Evolutionary conservation across 2,329 filamentous ascomycete species (phyloP).

Genomic region (Epichloe gansuensis): DNA sequence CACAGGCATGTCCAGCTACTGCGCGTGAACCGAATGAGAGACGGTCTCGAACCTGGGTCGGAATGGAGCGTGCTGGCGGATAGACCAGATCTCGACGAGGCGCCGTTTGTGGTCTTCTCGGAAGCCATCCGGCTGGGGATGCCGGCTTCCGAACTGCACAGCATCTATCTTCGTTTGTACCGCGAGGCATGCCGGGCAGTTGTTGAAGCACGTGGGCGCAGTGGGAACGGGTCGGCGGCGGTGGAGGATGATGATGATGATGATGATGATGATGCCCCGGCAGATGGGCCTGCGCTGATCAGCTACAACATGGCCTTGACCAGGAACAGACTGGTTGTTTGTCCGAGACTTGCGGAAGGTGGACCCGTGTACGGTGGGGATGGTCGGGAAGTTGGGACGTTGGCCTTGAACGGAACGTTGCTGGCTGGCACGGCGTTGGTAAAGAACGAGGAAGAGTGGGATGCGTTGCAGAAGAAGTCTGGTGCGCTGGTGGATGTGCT

Average conservation of each 20-base stretch:
- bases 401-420: slow-evolving; percentile 50
- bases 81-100: slow-evolving; percentile 14
- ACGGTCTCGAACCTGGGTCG: slow-evolving; percentile 27
- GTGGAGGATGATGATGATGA: not conserved
- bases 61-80: slow-evolving; percentile 40
- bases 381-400: slow-evolving; percentile 25
- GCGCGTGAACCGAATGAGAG: slow-evolving; percentile 50
- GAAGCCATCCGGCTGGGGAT: slow-evolving; percentile 24
- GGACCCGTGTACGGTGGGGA: slow-evolving; percentile 17
- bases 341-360: slow-evolving; percentile 43
- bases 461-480: slow-evolving; percentile 32
- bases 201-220: slow-evolving; percentile 13
- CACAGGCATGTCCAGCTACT: slow-evolving; percentile 64
- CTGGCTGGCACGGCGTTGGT: slow-evolving; percentile 52
- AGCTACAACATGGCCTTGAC: slow-evolving; percentile 56
- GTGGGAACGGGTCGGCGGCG: not conserved
- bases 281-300: slow-evolving; percentile 34
- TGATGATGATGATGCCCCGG: slow-evolving; percentile 12
- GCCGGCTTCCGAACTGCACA: slow-evolving; percentile 25
- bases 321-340: slow-evolving; percentile 36
- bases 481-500: slow-evolving; percentile 7
- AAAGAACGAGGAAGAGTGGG: slow-evolving; percentile 46
- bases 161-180: slow-evolving; percentile 37
- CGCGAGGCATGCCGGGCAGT: slow-evolving; percentile 29
- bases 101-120: slow-evolving; percentile 35